Percentiles rank a stretch among this genome's conserved stretches.
phyloP scores from a whole-genome alignment of 805 yeast species.

The Sugiyamaella lignohabitans region DNA sequence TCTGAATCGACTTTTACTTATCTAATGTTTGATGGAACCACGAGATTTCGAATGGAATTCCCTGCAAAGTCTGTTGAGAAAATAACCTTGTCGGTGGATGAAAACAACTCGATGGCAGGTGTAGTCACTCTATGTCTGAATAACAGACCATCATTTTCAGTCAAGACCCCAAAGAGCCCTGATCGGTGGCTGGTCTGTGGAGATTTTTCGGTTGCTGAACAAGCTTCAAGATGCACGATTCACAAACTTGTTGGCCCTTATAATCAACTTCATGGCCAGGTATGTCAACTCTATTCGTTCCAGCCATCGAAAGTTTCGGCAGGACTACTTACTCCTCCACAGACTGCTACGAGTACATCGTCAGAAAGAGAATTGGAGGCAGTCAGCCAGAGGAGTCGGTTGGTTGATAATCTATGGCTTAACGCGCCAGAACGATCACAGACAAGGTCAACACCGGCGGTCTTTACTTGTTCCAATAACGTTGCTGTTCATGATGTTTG shows the following conservation, averaged over 20 bases:
- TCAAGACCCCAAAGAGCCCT: constrained; percentile 8
- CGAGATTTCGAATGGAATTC: constrained; percentile 12
- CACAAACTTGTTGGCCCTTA: constrained; percentile 18
- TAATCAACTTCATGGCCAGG: constrained; percentile 10
- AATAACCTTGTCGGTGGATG: constrained; percentile 7
- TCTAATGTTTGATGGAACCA: constrained; percentile 9
- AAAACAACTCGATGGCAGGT: constrained; percentile 8
- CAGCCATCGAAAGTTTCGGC: constrained; percentile 18
- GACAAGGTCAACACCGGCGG: constrained; percentile 6
- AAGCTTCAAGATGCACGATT: constrained; percentile 10
- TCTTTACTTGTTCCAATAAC: neutral
- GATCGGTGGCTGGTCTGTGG: constrained; percentile 14
- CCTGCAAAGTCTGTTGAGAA: constrained; percentile 12
- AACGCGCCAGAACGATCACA: constrained; percentile 1
- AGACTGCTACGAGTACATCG: constrained; percentile 6
- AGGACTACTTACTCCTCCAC: constrained; percentile 12
- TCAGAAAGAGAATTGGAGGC: neutral
- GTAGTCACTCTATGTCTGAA: constrained; percentile 13
- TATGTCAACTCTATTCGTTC: constrained; percentile 15
- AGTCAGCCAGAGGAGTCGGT: neutral
- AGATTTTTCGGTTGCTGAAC: constrained; percentile 17
- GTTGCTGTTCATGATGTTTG: neutral
- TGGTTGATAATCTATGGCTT: neutral
- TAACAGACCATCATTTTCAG: constrained; percentile 13
- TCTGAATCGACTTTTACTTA: constrained; percentile 14